Evolutionary conservation across 1,284 basidiomycete species (phyloP).

Genomic region (Naganishia sp.): DNA sequence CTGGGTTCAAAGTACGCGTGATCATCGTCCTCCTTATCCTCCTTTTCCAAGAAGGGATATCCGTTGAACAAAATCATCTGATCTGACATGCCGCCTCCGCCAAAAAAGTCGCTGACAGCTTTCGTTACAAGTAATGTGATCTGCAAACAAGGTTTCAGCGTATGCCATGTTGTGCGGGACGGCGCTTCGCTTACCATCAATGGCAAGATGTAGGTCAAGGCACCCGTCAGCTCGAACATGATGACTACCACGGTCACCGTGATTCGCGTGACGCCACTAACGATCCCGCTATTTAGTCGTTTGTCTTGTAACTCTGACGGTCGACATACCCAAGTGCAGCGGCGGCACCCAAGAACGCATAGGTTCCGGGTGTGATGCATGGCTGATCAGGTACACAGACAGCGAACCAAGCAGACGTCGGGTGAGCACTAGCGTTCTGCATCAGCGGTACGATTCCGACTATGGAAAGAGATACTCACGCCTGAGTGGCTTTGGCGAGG

Average conservation of each 20-base stretch:
- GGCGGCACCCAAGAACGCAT: slow-evolving; percentile 91
- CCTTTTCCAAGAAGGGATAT: slow-evolving; percentile 84
- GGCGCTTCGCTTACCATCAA: slow-evolving; percentile 73
- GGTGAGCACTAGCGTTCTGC: slow-evolving; percentile 65
- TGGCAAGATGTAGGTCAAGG: slow-evolving; percentile 94
- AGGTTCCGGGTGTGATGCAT: slow-evolving; percentile 98
- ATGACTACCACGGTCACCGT: slow-evolving; percentile 98
- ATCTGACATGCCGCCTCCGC: slow-evolving; percentile 90
- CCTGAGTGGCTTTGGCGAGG: slow-evolving; percentile 86
- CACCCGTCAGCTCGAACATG: slow-evolving; percentile 99
- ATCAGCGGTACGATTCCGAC: slow-evolving; percentile 2
- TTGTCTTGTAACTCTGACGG: neutral
- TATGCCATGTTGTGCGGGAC: neutral
- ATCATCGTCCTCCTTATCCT: slow-evolving; percentile 88
- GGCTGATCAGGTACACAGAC: slow-evolving; percentile 88
- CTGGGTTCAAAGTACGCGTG: slow-evolving; percentile 86
- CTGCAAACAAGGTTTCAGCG: slow-evolving; percentile 54
- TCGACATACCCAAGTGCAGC: slow-evolving; percentile 77
- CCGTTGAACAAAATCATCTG: slow-evolving; percentile 97
- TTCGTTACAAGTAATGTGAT: slow-evolving; percentile 96
- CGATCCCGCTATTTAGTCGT: slow-evolving; percentile 6
- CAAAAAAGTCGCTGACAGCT: slow-evolving; percentile 93
- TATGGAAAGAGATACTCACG: slow-evolving; percentile 57
- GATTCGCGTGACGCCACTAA: slow-evolving; percentile 92
- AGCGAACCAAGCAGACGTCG: slow-evolving; percentile 80